These are phyloP conservation scores for Pseudogymnoascus sp. DNA, from an alignment of 2,329 filamentous ascomycete genomes.

Conservation along the genomic window DNA sequence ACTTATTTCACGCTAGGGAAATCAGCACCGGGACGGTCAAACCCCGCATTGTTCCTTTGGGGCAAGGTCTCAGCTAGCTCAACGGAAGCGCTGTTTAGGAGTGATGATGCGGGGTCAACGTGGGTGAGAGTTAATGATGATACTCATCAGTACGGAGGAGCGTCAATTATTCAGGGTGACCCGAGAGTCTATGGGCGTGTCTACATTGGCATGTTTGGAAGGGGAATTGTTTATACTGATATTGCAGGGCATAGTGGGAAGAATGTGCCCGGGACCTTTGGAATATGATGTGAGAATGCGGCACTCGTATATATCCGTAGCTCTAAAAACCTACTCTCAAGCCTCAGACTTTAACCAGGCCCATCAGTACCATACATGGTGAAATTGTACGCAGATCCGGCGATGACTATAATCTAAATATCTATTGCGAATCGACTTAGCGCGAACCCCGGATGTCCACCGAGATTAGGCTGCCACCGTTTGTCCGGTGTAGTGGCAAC, in stretches of 20 bases:
- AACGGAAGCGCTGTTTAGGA: neutral
- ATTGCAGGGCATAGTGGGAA: conserved; percentile 9
- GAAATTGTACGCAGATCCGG: neutral
- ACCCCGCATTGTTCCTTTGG: conserved; percentile 13
- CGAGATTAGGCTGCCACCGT: neutral
- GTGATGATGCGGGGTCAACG: neutral
- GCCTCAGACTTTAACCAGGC: neutral
- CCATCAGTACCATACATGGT: neutral
- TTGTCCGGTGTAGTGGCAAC: neutral
- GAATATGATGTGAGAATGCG: conserved; percentile 6
- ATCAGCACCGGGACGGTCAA: conserved; percentile 10
- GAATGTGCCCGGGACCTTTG: conserved; percentile 7
- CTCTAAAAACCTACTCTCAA: neutral
- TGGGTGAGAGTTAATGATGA: conserved; percentile 9
- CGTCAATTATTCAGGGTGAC: conserved; percentile 12
- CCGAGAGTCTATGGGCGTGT: conserved; percentile 14
- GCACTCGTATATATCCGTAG: neutral
- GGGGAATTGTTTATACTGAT: conserved; percentile 15
- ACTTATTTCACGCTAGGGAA: conserved; percentile 12
- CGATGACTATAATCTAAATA: neutral
- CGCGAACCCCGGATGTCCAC: neutral
- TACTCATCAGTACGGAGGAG: conserved; percentile 14
- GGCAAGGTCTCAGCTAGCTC: neutral
- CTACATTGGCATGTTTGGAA: conserved; percentile 13
- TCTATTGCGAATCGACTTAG: neutral